Evolutionary conservation across 306 rosid genomes (phyloP).

Genomic region (Castanea sativa): DNA sequence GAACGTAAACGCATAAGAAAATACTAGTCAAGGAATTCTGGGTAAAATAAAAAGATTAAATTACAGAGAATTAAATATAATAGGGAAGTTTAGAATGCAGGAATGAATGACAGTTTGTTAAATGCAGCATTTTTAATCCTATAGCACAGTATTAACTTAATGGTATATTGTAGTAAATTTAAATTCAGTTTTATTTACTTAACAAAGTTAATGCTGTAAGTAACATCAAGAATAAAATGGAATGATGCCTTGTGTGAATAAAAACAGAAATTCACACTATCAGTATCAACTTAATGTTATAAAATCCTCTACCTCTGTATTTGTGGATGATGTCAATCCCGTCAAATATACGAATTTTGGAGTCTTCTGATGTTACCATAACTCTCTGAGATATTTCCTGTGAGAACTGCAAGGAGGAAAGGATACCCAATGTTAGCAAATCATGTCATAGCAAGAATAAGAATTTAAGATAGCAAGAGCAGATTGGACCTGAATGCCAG

Average conservation of each 20-base stretch:
- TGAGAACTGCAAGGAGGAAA: constrained; percentile 57
- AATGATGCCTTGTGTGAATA: neutral
- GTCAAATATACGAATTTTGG: constrained; percentile 70
- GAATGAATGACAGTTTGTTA: neutral
- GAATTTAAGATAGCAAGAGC: constrained; percentile 14
- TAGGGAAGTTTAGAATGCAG: neutral
- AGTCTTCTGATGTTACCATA: constrained; percentile 83
- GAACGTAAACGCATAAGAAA: too few relatives aligned
- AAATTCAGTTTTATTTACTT: neutral
- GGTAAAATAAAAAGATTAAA: neutral
- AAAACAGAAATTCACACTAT: neutral
- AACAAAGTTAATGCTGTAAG: neutral
- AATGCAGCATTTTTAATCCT: neutral
- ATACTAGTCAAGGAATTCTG: neutral
- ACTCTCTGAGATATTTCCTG: constrained; percentile 47
- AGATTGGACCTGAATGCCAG: constrained; percentile 79
- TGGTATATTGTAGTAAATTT: neutral
- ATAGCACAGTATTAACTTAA: too few relatives aligned
- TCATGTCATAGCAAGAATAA: neutral
- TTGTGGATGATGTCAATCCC: constrained; percentile 55
- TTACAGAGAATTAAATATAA: neutral
- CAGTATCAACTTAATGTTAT: neutral
- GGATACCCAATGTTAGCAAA: constrained; percentile 10
- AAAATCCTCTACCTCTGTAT: constrained; percentile 55
- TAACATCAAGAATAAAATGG: neutral